A percentile compares a stretch with the other conserved stretches of the same genome.
Conservation (phyloP, 139 green algal genomes). For the Eudorina sp. region DNA sequence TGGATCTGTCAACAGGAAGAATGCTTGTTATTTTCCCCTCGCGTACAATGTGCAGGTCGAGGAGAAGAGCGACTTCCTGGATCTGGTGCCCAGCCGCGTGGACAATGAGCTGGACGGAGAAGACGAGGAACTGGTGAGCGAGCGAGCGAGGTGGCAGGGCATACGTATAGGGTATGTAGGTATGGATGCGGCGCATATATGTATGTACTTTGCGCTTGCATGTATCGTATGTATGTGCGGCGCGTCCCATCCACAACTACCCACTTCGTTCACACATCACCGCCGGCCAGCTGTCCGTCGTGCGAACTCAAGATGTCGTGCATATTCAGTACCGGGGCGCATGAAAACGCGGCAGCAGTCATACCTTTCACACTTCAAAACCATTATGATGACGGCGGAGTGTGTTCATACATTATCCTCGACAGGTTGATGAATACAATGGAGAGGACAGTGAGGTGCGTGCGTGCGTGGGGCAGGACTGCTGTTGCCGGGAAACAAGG, state of each 20-base stretch:
- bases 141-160: too few relatives aligned
- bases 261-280: too few relatives aligned
- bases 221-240: too few relatives aligned
- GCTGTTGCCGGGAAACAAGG: too few relatives aligned
- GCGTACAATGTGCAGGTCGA: too few relatives aligned
- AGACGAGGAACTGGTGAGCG: constrained; percentile 46
- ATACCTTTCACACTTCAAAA: background rate
- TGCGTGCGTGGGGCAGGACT: too few relatives aligned
- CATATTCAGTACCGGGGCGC: background rate
- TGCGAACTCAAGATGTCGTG: background rate
- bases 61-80: constrained; percentile 49
- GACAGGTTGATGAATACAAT: constrained; percentile 24
- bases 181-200: too few relatives aligned
- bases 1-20: background rate
- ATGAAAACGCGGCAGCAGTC: background rate
- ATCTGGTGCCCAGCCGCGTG: background rate
- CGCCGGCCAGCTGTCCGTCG: background rate
- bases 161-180: too few relatives aligned
- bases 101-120: constrained; percentile 10
- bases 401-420: background rate
- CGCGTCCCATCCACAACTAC: too few relatives aligned
- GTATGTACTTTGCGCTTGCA: too few relatives aligned
- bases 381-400: background rate
- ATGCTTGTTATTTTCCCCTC: background rate
- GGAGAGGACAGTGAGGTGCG: constrained; percentile 54